A percentile compares a stretch with the other conserved stretches of the same genome.
Conservation (phyloP, 371 early-diverging fungal genomes). For the Mortierella sp. region DNA sequence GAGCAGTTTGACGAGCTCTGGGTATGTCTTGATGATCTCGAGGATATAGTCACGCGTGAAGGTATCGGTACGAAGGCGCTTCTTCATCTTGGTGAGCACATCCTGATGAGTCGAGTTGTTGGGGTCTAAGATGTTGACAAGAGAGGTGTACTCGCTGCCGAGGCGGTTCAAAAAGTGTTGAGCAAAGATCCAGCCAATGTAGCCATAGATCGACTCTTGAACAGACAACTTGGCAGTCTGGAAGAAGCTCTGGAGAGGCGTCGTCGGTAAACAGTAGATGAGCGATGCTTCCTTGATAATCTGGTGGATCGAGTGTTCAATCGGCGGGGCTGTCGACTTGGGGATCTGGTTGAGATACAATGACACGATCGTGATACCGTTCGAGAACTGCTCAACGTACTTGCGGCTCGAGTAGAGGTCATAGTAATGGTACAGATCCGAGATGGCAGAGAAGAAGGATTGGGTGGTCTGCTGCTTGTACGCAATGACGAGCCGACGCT, state of each 20-base stretch:
- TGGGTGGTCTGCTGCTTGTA: slow-evolving; percentile 92
- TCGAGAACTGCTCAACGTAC: slow-evolving; percentile 99
- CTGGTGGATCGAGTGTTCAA: slow-evolving; percentile 93
- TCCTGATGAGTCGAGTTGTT: slow-evolving; percentile 89
- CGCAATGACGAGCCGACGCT: slow-evolving; percentile 93
- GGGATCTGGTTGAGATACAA: slow-evolving; percentile 91
- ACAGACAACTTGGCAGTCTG: slow-evolving; percentile 90
- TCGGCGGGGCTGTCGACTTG: slow-evolving; percentile 83
- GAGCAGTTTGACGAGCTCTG: slow-evolving; percentile 90
- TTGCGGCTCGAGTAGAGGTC: slow-evolving; percentile 94
- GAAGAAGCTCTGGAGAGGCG: slow-evolving; percentile 96
- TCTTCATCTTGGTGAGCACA: slow-evolving; percentile 96
- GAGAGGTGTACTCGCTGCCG: slow-evolving; percentile 90
- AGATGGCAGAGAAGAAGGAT: slow-evolving; percentile 93
- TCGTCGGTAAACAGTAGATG: slow-evolving; percentile 96
- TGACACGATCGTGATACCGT: slow-evolving; percentile 95
- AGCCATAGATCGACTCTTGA: slow-evolving; percentile 96
- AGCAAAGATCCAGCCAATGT: slow-evolving; percentile 96
- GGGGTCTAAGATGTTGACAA: slow-evolving; percentile 83
- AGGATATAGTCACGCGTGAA: slow-evolving; percentile 98
- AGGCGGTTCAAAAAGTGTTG: slow-evolving; percentile 98
- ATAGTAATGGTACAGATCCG: slow-evolving; percentile 98
- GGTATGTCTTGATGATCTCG: slow-evolving; percentile 96
- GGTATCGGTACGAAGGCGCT: slow-evolving; percentile 96
- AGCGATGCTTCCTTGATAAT: slow-evolving; percentile 97